These are phyloP conservation scores for Aspergillus incahuasiensis DNA, from an alignment of 495 filamentous ascomycete genomes.

Conservation along the genomic window DNA sequence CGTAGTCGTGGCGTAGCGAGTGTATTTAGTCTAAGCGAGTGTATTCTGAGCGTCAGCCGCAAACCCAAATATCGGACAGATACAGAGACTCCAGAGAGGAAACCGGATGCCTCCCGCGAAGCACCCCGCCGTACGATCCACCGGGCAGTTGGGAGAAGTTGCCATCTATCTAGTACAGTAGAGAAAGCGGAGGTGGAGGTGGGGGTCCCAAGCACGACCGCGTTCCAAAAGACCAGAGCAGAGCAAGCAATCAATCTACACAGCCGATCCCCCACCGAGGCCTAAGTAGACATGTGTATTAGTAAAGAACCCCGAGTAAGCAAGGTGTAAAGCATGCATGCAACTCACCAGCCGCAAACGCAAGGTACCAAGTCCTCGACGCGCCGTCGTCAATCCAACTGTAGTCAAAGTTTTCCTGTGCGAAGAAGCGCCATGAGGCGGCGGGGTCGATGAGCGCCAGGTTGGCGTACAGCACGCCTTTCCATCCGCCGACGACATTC, in stretches of 20 bases:
- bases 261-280: constrained; percentile 1
- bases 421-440: constrained; percentile 71
- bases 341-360: constrained; percentile 62
- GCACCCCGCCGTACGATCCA: background rate
- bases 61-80: background rate
- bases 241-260: background rate
- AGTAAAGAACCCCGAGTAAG: background rate
- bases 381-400: constrained; percentile 81
- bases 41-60: background rate
- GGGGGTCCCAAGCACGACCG: no score
- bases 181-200: background rate
- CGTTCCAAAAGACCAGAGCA: no score
- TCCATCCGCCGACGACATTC: constrained; percentile 70
- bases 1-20: no score
- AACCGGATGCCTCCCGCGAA: background rate
- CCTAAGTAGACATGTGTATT: background rate
- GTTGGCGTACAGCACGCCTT: constrained; percentile 78
- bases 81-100: background rate
- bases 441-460: constrained; percentile 71
- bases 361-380: constrained; percentile 84
- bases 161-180: background rate
- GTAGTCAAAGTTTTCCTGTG: constrained; percentile 57
- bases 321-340: background rate
- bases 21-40: no score
- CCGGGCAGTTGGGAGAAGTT: background rate